A percentile compares a stretch with the other conserved stretches of the same genome.
Conservation (phyloP, 495 filamentous ascomycete genomes). For the Margaritispora aquatica region DNA sequence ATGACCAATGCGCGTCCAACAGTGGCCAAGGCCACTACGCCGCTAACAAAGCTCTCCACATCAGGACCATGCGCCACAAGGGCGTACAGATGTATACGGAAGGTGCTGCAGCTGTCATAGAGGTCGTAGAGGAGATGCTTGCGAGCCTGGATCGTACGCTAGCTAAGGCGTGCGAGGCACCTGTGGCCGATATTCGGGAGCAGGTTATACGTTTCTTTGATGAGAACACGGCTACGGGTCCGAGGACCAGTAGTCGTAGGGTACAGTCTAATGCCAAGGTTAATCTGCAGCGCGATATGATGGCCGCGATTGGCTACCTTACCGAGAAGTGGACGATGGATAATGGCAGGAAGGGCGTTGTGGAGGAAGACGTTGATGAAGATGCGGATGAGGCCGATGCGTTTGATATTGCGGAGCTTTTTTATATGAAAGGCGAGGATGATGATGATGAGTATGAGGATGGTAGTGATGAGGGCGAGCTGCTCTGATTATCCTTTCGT, state of each 20-base stretch:
- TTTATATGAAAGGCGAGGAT: neutral
- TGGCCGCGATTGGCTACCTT: neutral
- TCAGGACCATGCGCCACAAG: neutral
- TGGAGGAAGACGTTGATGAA: neutral
- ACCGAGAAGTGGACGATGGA: neutral
- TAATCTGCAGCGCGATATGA: neutral
- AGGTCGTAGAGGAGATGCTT: neutral
- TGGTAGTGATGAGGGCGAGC: neutral
- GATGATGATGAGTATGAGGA: constrained; percentile 1
- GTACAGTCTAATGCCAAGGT: neutral
- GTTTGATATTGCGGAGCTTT: neutral
- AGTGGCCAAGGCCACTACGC: neutral
- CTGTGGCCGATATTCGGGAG: neutral
- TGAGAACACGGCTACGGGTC: neutral
- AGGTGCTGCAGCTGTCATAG: neutral
- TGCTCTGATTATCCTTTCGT: neutral
- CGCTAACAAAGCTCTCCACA: neutral
- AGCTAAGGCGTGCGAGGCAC: neutral
- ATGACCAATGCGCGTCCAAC: neutral
- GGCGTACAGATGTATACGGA: neutral
- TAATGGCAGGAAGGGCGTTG: neutral
- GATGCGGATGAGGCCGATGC: neutral
- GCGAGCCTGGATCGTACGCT: neutral
- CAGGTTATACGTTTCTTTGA: constrained; percentile 6
- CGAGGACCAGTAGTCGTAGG: neutral